Evolutionary conservation across 2,329 filamentous ascomycete genomes (phyloP), one percentile per base, ranked within the genome.

Genomic region (Phoma sp.): DNA sequence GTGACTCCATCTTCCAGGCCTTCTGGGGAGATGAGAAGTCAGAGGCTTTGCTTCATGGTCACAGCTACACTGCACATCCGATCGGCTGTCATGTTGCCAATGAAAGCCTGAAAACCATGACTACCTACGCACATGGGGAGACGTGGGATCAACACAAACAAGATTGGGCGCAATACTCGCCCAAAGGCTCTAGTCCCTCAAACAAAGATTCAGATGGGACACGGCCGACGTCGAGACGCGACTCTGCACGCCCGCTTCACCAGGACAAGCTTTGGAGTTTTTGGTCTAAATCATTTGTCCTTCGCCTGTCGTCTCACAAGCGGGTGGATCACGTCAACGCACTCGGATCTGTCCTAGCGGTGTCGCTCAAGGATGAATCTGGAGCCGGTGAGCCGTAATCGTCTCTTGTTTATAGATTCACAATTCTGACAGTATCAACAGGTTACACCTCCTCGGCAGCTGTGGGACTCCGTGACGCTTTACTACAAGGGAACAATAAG

Each of bases 31-130:
- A 83, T 1, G 86, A 91, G 43, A 96, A 95, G 75, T 86, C 84
- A 0, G 89, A 93, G 61, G 91, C 91, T 0, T 75, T 96, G 4
- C 78, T 96, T 3, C 91, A 96, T 63, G 91, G 91, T 0, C 91
- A 96, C 70, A 93, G 89, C 71, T 96, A 96, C 74, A 96, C 91
- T 0, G 91, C 91, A 0, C 90, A 96, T 71, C 83, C 91, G 0
- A 83, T 95, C 1, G 91, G 91, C 0, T 96, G 90, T 64, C 84
- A 88, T 39, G 89, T 96, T 0, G 91, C 89, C 0, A 79, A 88
- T n/a, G 83, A 85, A 45, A 87, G 86, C 1, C 70, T 96, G 7
- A 70, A 74, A 7, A 79, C 80, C 35, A 84, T 93, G 80, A 40
- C 57, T 14, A 8, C 29, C 2, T 41, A 64, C 24, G 24, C 42